Percentiles rank a stretch among this genome's conserved stretches.
phyloP scores from a whole-genome alignment of 1,284 basidiomycete genomes.

The Agaricales sp. region DNA sequence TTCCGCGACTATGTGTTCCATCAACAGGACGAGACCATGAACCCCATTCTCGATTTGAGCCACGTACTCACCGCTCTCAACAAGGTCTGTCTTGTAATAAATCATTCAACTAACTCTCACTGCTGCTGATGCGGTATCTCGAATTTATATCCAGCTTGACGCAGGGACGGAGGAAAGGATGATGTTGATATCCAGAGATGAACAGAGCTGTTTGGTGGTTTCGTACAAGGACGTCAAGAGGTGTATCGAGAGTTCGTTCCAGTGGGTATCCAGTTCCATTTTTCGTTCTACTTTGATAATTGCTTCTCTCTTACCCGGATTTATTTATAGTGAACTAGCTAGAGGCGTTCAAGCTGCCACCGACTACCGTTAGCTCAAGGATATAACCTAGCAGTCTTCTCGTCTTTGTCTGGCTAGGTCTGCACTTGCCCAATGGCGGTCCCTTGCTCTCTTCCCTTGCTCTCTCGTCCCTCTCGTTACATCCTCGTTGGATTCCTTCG shows the following conservation, averaged over 20 bases:
- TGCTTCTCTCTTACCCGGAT: too few species aligned
- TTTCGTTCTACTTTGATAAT: neutral
- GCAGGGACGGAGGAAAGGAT: constrained; percentile 88
- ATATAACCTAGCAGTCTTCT: too few species aligned
- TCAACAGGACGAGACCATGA: constrained; percentile 85
- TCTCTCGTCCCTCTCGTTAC: too few species aligned
- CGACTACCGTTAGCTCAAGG: too few species aligned
- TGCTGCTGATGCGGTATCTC: constrained; percentile 6
- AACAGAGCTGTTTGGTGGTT: constrained; percentile 94
- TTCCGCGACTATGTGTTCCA: constrained; percentile 99
- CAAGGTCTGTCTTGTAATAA: constrained; percentile 76
- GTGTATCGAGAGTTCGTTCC: constrained; percentile 76
- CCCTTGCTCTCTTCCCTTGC: too few species aligned
- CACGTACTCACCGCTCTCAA: constrained; percentile 89
- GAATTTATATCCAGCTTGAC: constrained; percentile 61
- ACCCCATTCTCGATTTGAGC: constrained; percentile 82
- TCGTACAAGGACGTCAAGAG: constrained; percentile 89
- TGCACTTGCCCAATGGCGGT: too few species aligned
- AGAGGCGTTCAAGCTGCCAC: neutral
- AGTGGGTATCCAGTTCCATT: neutral
- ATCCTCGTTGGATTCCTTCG: too few species aligned
- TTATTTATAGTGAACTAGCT: neutral
- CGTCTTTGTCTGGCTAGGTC: too few species aligned
- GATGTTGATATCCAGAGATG: constrained; percentile 90
- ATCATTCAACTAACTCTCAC: neutral